Conservation (phyloP, 2,329 filamentous ascomycete genomes). For the Amylocarpus encephaloides region DNA sequence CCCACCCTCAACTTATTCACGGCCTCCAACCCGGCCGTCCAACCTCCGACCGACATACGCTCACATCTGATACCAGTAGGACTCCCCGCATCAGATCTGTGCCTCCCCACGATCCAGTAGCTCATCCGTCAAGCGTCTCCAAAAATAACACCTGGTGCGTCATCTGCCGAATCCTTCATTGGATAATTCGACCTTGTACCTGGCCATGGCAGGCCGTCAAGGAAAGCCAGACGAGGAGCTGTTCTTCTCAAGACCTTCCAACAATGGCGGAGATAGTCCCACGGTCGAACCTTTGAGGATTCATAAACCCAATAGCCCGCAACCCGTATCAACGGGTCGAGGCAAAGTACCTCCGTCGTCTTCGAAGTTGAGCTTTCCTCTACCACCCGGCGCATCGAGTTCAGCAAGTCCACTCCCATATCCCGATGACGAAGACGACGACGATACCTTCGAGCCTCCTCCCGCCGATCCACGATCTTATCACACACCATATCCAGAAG, state of each 20-base stretch:
- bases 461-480: slow-evolving; percentile 29
- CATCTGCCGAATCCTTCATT: slow-evolving; percentile 21
- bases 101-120: slow-evolving; percentile 18
- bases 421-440: slow-evolving; percentile 59
- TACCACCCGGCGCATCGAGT: slow-evolving; percentile 64
- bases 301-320: slow-evolving; percentile 67
- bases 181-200: slow-evolving; percentile 14
- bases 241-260: slow-evolving; percentile 55
- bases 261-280: slow-evolving; percentile 55
- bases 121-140: slow-evolving; percentile 23
- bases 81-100: slow-evolving; percentile 16
- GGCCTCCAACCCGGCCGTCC: no score
- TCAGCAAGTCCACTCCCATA: slow-evolving; percentile 64
- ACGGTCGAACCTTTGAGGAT: slow-evolving; percentile 80
- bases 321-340: slow-evolving; percentile 36
- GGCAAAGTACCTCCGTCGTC: slow-evolving; percentile 45
- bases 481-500: slow-evolving; percentile 33
- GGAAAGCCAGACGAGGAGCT: slow-evolving; percentile 75
- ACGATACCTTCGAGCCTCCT: slow-evolving; percentile 26
- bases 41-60: neutral
- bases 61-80: neutral
- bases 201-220: slow-evolving; percentile 37
- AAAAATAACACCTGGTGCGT: slow-evolving; percentile 29
- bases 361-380: slow-evolving; percentile 53
- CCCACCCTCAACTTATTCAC: no score